Evolutionary conservation across 2,329 filamentous ascomycete genomes (phyloP).

Genomic region (Colletotrichum sp.): DNA sequence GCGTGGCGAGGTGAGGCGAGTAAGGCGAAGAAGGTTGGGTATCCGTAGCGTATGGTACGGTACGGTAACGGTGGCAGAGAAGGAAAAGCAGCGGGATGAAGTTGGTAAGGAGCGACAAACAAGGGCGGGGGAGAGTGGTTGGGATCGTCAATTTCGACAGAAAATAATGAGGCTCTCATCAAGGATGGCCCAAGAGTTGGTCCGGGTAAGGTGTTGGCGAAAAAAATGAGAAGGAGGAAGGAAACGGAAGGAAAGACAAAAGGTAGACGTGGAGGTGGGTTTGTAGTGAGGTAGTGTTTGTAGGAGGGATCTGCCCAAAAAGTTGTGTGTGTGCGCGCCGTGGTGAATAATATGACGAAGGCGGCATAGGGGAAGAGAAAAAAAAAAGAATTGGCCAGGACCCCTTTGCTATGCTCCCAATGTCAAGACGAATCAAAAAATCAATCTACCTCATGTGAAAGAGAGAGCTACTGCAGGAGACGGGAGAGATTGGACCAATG

Average conservation of each 20-base stretch:
- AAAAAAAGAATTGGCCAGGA: neutral
- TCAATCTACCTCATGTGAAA: neutral
- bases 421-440: neutral
- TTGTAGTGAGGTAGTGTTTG: neutral
- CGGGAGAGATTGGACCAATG: neutral
- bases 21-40: neutral
- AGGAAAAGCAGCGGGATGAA: neutral
- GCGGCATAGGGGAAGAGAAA: neutral
- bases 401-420: conserved; percentile 2
- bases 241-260: neutral
- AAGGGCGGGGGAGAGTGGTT: neutral
- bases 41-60: neutral
- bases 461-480: neutral
- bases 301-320: neutral
- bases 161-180: neutral
- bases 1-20: neutral
- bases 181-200: neutral
- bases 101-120: neutral
- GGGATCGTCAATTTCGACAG: neutral
- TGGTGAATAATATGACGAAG: neutral
- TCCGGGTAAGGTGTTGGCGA: neutral
- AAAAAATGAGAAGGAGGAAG: neutral
- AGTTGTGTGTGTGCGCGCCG: neutral
- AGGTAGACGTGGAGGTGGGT: neutral
- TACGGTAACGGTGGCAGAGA: neutral